phyloP scores from a whole-genome alignment of 257 asterid species.

The Solanum megistacrolobum region DNA sequence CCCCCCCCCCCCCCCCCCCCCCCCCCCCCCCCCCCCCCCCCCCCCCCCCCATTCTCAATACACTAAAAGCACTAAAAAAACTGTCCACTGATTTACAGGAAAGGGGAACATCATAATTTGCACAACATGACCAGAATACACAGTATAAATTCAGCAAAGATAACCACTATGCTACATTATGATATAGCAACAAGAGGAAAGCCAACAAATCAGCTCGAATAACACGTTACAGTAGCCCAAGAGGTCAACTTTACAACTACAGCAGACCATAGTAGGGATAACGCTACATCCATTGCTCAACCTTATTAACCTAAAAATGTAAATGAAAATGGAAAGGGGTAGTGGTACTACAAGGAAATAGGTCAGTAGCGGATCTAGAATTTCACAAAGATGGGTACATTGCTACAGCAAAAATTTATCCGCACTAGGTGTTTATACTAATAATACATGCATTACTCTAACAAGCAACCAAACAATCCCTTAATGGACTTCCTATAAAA shows the following conservation, averaged over 20 bases:
- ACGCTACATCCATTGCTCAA: background rate
- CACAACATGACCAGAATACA: background rate
- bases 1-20: no score
- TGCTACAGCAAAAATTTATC: background rate
- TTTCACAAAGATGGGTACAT: background rate
- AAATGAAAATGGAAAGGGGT: background rate
- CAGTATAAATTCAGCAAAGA: background rate
- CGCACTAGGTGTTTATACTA: background rate
- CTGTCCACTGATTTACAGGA: background rate
- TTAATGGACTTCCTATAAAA: background rate
- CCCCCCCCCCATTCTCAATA: background rate
- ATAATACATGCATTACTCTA: background rate
- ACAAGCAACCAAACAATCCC: background rate
- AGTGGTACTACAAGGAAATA: background rate
- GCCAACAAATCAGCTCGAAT: background rate
- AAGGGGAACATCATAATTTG: background rate
- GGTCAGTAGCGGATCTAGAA: background rate
- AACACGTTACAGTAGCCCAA: background rate
- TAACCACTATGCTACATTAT: background rate
- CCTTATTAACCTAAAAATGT: background rate
- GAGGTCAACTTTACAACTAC: background rate
- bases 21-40: no score
- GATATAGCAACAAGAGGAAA: background rate
- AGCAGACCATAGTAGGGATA: background rate
- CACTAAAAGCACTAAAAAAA: background rate